Percentiles rank a stretch among this genome's conserved stretches.
These are phyloP conservation scores for Penicillium robsamsonii DNA, from an alignment of 495 filamentous ascomycete species.

Conservation along the genomic window DNA sequence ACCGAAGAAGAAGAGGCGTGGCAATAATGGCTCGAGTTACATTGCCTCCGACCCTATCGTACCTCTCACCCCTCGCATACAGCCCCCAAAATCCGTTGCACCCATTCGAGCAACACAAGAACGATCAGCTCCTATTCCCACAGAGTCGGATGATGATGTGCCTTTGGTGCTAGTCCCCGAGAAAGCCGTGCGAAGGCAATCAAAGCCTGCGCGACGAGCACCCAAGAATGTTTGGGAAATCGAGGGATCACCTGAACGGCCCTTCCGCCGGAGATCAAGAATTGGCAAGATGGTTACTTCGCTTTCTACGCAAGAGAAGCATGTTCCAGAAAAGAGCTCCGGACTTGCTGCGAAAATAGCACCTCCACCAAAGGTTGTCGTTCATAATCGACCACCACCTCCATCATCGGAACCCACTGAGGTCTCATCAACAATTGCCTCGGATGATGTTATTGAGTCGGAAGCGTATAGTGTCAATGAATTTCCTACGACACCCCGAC, in stretches of 20 bases:
- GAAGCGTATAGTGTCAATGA: constrained; percentile 11
- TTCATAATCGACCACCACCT: constrained; percentile 10
- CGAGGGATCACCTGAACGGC: constrained; percentile 33
- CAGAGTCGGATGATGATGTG: constrained; percentile 15
- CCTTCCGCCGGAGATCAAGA: constrained; percentile 28
- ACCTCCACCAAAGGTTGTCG: constrained; percentile 10
- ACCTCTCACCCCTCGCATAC: constrained; percentile 31
- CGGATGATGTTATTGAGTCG: constrained; percentile 15
- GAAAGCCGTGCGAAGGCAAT: constrained; percentile 17
- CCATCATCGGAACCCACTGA: constrained; percentile 20
- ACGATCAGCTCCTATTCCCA: constrained; percentile 4
- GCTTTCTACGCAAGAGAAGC: constrained; percentile 12
- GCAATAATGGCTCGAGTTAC: constrained; percentile 34
- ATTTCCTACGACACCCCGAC: constrained; percentile 17
- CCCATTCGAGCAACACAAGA: constrained; percentile 9
- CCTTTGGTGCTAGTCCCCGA: constrained; percentile 14
- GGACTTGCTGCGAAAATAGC: constrained; percentile 6
- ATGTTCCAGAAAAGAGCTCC: constrained; percentile 7
- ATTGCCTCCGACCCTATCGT: constrained; percentile 35
- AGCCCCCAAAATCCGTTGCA: constrained; percentile 20
- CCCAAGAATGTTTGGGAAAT: constrained; percentile 40
- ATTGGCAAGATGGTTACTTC: constrained; percentile 14
- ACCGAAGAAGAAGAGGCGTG: constrained; percentile 40
- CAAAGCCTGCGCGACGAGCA: constrained; percentile 27
- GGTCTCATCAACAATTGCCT: constrained; percentile 12